Percentiles rank a stretch among this genome's conserved stretches.
These are phyloP conservation scores for Saturnispora sanitii DNA, from an alignment of 805 yeast genomes.

Conservation along the genomic window DNA sequence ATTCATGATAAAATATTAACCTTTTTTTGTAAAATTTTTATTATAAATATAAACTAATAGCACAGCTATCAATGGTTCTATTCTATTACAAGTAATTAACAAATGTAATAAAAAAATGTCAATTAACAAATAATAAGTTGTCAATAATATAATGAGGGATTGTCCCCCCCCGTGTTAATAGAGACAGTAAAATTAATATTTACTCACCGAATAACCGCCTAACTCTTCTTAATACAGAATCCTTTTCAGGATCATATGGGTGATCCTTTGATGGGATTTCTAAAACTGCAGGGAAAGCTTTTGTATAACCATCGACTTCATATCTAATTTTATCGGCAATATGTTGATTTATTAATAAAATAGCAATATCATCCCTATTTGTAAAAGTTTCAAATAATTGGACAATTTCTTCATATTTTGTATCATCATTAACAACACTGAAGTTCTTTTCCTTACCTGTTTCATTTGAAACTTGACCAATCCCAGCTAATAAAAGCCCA, in stretches of 20 bases:
- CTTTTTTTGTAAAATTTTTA: no score
- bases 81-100: no score
- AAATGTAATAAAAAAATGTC: no score
- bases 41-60: no score
- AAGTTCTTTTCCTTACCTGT: conserved; percentile 71
- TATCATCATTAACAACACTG: conserved; percentile 64
- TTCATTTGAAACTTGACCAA: conserved; percentile 70
- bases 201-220: conserved; percentile 87
- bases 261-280: conserved; percentile 98
- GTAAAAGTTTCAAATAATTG: conserved; percentile 70
- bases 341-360: conserved; percentile 86
- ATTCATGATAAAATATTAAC: no score
- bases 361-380: conserved; percentile 81
- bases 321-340: conserved; percentile 83
- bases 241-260: conserved; percentile 98
- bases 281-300: conserved; percentile 91
- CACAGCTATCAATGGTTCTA: no score
- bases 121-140: no score
- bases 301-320: conserved; percentile 71
- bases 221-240: conserved; percentile 86
- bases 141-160: no score
- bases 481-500: conserved; percentile 89
- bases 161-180: no score
- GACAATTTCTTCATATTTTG: conserved; percentile 66
- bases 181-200: neutral